Evolutionary conservation across 495 filamentous ascomycete species (phyloP).

Genomic region (Aspergillus sclerotioniger): DNA sequence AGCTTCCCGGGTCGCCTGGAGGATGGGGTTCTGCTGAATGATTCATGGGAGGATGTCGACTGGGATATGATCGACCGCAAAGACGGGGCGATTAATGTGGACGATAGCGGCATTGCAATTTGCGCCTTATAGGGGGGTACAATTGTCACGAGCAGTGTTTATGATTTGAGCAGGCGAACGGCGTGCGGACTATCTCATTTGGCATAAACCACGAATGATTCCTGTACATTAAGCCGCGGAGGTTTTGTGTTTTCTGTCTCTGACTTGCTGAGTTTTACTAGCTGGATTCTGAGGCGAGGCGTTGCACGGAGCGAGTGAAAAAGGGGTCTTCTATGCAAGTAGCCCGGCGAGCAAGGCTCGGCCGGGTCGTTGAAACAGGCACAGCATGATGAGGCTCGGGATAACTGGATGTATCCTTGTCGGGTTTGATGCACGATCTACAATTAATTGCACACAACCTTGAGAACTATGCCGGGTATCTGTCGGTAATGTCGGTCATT

Average conservation of each 20-base stretch:
- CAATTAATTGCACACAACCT: neutral
- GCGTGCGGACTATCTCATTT: conserved; percentile 15
- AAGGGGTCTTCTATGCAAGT: conserved; percentile 16
- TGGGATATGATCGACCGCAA: conserved; percentile 33
- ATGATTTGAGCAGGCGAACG: conserved; percentile 15
- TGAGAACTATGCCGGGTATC: too few relatives aligned
- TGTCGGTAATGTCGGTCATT: too few relatives aligned
- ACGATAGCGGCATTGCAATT: conserved; percentile 28
- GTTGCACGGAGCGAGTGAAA: conserved; percentile 28
- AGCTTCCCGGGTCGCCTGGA: conserved; percentile 28
- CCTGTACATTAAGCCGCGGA: conserved; percentile 21
- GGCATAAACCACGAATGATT: conserved; percentile 22
- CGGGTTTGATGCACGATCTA: neutral
- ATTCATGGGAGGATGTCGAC: conserved; percentile 32
- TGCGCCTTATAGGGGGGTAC: conserved; percentile 22
- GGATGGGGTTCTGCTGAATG: conserved; percentile 21
- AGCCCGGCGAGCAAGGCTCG: neutral
- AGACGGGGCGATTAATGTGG: conserved; percentile 21
- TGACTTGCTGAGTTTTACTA: conserved; percentile 12
- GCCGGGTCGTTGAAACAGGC: neutral
- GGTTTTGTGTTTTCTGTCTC: conserved; percentile 12
- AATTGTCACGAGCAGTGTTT: conserved; percentile 8
- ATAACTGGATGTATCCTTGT: neutral
- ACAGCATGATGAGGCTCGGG: neutral
- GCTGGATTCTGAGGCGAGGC: conserved; percentile 36